Evolutionary conservation across 163 green algal species (phyloP).

Genomic region (Prototheca wickerhamii): DNA sequence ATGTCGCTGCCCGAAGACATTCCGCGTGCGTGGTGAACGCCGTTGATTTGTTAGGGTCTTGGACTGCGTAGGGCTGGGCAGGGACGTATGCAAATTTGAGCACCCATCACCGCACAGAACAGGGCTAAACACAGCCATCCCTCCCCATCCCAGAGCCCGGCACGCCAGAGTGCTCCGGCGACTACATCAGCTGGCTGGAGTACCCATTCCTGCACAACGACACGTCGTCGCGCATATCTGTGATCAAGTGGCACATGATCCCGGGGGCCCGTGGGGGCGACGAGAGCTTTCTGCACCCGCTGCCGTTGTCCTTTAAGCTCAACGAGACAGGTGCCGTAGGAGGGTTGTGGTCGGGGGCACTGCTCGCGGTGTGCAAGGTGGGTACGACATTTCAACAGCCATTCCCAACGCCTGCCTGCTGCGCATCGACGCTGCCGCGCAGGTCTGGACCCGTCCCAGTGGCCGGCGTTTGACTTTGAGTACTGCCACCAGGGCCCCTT

Average conservation of each 20-base stretch:
- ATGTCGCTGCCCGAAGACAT: no score
- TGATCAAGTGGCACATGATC: constrained; percentile 24
- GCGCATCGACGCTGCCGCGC: not conserved
- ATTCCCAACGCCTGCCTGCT: not conserved
- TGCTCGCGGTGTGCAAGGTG: not conserved
- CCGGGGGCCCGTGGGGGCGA: constrained; percentile 5
- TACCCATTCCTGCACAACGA: constrained; percentile 12
- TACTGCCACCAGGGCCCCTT: constrained; percentile 39
- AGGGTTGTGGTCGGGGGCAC: not conserved
- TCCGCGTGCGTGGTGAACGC: no score
- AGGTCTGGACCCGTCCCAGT: constrained; percentile 11
- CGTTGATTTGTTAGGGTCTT: no score
- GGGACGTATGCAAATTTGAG: no score
- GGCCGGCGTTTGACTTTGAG: constrained; percentile 27
- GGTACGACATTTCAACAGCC: not conserved
- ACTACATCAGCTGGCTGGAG: constrained; percentile 11
- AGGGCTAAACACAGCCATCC: not conserved
- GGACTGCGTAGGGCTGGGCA: no score
- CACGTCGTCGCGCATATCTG: not conserved
- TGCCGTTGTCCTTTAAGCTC: constrained; percentile 32
- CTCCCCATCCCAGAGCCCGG: not conserved
- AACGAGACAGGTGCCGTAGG: constrained; percentile 10
- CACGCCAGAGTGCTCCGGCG: not conserved
- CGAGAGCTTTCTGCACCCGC: constrained; percentile 18
- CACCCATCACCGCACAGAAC: not conserved